A percentile compares a stretch with the other conserved stretches of the same genome.
These are phyloP conservation scores for Herpetomonas tarakana DNA, from an alignment of 208 protist species.

Conservation along the genomic window DNA sequence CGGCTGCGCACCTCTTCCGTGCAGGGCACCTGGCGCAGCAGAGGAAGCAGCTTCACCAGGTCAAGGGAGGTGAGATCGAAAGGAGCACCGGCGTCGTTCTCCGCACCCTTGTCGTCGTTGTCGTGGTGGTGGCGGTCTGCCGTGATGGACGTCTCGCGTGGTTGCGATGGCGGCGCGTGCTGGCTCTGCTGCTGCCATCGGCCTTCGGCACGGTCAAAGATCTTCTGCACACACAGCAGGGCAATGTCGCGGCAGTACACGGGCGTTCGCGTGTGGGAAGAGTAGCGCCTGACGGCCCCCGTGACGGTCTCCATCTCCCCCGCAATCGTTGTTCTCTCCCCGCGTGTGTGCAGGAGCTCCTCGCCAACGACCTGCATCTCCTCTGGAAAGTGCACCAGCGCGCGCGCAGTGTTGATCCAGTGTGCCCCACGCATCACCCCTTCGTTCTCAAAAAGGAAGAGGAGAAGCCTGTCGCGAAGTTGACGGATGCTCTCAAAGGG, in stretches of 20 bases:
- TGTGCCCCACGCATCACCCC: conserved; percentile 67
- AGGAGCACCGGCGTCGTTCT: neutral
- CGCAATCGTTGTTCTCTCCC: neutral
- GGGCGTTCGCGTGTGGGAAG: too few species aligned
- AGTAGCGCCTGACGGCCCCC: neutral
- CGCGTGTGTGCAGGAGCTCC: conserved; percentile 5
- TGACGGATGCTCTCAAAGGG: conserved; percentile 53
- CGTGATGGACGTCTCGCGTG: too few species aligned
- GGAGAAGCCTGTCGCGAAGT: conserved; percentile 51
- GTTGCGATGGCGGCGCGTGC: too few species aligned
- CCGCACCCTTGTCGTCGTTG: neutral
- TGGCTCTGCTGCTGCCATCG: too few species aligned
- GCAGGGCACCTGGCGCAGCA: conserved; percentile 27
- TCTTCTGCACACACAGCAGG: neutral
- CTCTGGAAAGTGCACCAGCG: conserved; percentile 70
- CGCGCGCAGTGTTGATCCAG: conserved; percentile 77
- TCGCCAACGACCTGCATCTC: conserved; percentile 27
- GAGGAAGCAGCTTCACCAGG: conserved; percentile 39
- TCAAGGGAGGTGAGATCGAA: conserved; percentile 21
- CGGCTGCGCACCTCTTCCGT: neutral
- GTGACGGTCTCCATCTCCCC: neutral
- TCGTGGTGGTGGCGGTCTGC: neutral
- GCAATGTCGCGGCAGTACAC: neutral
- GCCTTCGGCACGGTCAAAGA: neutral
- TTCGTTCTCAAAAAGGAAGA: conserved; percentile 69